A percentile compares a stretch with the other conserved stretches of the same genome.
phyloP scores from a whole-genome alignment of 2,329 filamentous ascomycete genomes.

The Teratosphaeria epicoccoides region DNA sequence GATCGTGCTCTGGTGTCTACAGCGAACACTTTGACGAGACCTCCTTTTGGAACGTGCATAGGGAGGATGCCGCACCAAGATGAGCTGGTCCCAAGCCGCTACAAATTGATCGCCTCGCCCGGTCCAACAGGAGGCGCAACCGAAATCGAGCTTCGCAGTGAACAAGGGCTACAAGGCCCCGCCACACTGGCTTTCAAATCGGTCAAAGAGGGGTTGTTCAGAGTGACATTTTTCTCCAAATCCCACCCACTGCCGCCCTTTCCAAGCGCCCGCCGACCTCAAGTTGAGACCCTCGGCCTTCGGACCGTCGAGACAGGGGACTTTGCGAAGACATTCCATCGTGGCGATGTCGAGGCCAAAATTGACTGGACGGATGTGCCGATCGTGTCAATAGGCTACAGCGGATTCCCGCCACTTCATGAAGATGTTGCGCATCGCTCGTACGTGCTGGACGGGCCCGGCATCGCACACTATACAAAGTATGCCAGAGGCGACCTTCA shows the following conservation, averaged over 20 bases:
- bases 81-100: neutral
- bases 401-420: slow-evolving; percentile 45
- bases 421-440: slow-evolving; percentile 54
- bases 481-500: slow-evolving; percentile 55
- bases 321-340: slow-evolving; percentile 25
- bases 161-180: neutral
- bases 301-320: slow-evolving; percentile 19
- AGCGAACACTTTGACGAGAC: too few relatives aligned
- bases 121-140: neutral
- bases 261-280: slow-evolving; percentile 46
- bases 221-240: slow-evolving; percentile 54
- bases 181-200: slow-evolving; percentile 48
- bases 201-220: slow-evolving; percentile 52
- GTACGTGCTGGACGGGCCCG: slow-evolving; percentile 51
- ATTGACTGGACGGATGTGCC: slow-evolving; percentile 51
- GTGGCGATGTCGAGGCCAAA: slow-evolving; percentile 42
- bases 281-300: slow-evolving; percentile 18
- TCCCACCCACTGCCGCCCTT: slow-evolving; percentile 55
- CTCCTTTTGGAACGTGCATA: neutral
- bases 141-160: neutral
- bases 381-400: slow-evolving; percentile 46
- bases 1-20: too few relatives aligned
- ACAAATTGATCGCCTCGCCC: neutral
- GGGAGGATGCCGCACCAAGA: neutral
- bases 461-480: slow-evolving; percentile 54